Evolutionary conservation across 805 yeast species (phyloP).

Genomic region (Brettanomyces custersianus): DNA sequence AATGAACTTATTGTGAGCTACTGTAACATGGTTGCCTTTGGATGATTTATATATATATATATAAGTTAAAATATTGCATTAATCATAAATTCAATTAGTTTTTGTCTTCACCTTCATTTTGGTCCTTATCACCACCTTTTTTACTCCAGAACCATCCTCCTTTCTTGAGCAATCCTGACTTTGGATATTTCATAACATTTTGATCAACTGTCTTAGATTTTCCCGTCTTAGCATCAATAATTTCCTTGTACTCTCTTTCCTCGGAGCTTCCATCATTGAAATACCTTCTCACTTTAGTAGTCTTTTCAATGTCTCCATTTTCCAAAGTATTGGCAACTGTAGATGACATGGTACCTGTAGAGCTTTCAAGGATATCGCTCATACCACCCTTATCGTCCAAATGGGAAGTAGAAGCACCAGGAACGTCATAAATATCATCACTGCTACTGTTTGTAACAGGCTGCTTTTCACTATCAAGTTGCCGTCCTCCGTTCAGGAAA

Average conservation of each 20-base stretch:
- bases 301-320: constrained; percentile 35
- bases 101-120: background rate
- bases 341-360: constrained; percentile 30
- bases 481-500: constrained; percentile 3
- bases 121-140: background rate
- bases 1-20: constrained; percentile 34
- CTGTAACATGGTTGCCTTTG: constrained; percentile 39
- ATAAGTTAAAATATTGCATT: background rate
- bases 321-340: constrained; percentile 28
- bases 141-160: constrained; percentile 26
- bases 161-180: constrained; percentile 5
- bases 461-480: background rate
- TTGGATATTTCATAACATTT: constrained; percentile 9
- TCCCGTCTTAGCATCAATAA: constrained; percentile 28
- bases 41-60: constrained; percentile 17
- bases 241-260: constrained; percentile 28
- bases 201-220: constrained; percentile 21
- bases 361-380: background rate
- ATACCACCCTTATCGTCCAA: background rate
- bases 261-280: constrained; percentile 36
- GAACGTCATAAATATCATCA: background rate
- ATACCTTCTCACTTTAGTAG: constrained; percentile 27
- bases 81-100: background rate
- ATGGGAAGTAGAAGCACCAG: background rate
- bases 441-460: background rate